Base-by-base conservation (phyloP, 2,329 filamentous ascomycete species). In the Xylariaceae sp. region DNA sequence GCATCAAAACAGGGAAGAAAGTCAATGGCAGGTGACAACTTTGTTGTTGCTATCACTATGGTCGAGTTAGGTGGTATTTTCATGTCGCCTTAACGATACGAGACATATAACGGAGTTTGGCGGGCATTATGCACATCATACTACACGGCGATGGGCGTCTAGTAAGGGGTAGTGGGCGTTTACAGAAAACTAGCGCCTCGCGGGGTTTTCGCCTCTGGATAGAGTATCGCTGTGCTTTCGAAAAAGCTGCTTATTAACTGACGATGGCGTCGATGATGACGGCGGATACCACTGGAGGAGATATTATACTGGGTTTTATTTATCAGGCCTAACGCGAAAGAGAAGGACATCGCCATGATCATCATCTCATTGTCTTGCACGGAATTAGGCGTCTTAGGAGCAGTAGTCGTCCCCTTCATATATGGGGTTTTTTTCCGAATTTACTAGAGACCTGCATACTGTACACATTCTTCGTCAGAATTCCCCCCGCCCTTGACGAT, bases 1-100 rank as follows among this genome's bases (percentile, higher is more conserved):
- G 80, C 40, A 75, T 87, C 62, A 82, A 81, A 65, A 76, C 79
- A 50, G 78, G 79, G 41, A 84, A 81, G 66, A 82, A 82, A 63
- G 64, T 73, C 10, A 77, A 74, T 55, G 75, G 75, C 36, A 76
- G 79, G 64, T 81, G 71, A 70, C 55, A 47, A 30, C 24, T 35
- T 16, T 41, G 11, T n/a, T n/a, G 21, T 42, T 35, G n/a, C 21
- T 44, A 30, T 44, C 9, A 29, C 11, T 44, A 26, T 37, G 32
- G 8, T 15, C n/a, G 18, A 32, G 18, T 48, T 46, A 41, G 35
- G 27, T n/a, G 44, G 35, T 30, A 20, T 41, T 50, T 33, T 29
- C 26, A 16, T 29, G 39, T 50, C 35, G 23, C 36, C 50, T 8
- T 16, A 9, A 8, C 11, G 24, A 37, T 53, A 50, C 43, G 46